Evolutionary conservation across 306 rosid genomes (phyloP).

Genomic region (Clitoria ternatea): DNA sequence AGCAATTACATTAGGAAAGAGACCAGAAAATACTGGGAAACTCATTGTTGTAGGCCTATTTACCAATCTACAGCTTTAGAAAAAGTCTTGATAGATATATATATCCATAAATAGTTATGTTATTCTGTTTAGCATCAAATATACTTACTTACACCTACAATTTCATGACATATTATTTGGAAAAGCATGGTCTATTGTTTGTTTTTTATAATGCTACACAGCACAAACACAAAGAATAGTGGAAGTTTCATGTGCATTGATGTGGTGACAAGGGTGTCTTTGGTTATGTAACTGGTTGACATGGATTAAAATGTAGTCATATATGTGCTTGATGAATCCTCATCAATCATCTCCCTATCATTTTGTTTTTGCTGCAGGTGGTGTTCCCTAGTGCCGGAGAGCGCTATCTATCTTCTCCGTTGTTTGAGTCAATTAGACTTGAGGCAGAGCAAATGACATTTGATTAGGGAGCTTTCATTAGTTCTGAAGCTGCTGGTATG

Average conservation of each 20-base stretch:
- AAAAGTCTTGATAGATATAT: not conserved
- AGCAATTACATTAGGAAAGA: slow-evolving; percentile 42
- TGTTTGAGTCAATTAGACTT: slow-evolving; percentile 42
- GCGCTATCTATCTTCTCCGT: slow-evolving; percentile 42
- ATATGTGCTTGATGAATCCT: not conserved
- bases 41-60: slow-evolving; percentile 45
- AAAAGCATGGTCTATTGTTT: not conserved
- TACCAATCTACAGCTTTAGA: not conserved
- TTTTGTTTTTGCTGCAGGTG: slow-evolving; percentile 31
- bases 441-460: slow-evolving; percentile 46
- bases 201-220: not conserved
- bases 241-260: not conserved
- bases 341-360: not conserved
- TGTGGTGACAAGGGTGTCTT: not conserved
- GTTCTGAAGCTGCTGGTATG: not conserved
- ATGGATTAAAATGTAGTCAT: not conserved
- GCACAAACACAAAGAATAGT: not conserved
- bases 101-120: not conserved
- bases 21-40: slow-evolving; percentile 40
- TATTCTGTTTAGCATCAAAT: not conserved
- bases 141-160: not conserved
- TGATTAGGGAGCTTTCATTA: slow-evolving; percentile 8
- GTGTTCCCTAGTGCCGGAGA: slow-evolving; percentile 51
- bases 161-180: not conserved
- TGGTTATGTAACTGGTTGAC: not conserved